Evolutionary conservation across 1,284 basidiomycete species (phyloP).

Genomic region (Hymenochaete sp.): DNA sequence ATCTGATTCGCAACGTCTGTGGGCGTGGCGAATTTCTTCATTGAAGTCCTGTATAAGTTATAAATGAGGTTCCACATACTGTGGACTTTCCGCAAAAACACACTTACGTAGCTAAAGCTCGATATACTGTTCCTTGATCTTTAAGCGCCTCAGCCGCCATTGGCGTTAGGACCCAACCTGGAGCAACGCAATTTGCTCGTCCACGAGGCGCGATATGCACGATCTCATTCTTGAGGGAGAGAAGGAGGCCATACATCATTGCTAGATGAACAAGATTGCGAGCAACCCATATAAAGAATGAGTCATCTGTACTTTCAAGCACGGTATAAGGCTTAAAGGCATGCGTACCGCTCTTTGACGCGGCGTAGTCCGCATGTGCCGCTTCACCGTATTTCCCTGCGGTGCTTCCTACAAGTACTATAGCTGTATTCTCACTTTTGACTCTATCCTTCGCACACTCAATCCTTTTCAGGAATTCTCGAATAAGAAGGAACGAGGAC

Average conservation of each 20-base stretch:
- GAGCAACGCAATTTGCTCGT: slow-evolving; percentile 64
- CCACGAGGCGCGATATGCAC: slow-evolving; percentile 63
- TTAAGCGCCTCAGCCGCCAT: slow-evolving; percentile 45
- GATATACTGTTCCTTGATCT: slow-evolving; percentile 38
- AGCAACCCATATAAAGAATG: slow-evolving; percentile 1
- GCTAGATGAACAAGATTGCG: slow-evolving; percentile 28
- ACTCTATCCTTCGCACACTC: slow-evolving; percentile 41
- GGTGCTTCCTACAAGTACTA: slow-evolving; percentile 63
- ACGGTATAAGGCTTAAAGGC: slow-evolving; percentile 18
- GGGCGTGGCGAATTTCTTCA: slow-evolving; percentile 61
- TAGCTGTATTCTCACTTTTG: too few relatives aligned
- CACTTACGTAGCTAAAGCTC: slow-evolving; percentile 55
- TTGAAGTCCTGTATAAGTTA: slow-evolving; percentile 41
- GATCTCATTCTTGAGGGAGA: slow-evolving; percentile 72
- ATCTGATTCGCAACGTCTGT: slow-evolving; percentile 61
- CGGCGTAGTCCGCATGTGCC: slow-evolving; percentile 56
- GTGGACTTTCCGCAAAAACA: background rate
- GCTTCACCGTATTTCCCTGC: slow-evolving; percentile 69
- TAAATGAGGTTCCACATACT: background rate
- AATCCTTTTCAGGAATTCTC: slow-evolving; percentile 49
- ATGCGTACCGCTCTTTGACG: slow-evolving; percentile 23
- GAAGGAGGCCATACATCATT: slow-evolving; percentile 66
- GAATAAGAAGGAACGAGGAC: slow-evolving; percentile 55
- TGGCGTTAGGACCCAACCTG: slow-evolving; percentile 63
- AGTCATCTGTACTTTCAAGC: slow-evolving; percentile 42